Percentiles rank a stretch among this genome's conserved stretches.
Evolutionary conservation across 768 basidiomycete genomes (phyloP).

Genomic region (Pisolithus sp.): DNA sequence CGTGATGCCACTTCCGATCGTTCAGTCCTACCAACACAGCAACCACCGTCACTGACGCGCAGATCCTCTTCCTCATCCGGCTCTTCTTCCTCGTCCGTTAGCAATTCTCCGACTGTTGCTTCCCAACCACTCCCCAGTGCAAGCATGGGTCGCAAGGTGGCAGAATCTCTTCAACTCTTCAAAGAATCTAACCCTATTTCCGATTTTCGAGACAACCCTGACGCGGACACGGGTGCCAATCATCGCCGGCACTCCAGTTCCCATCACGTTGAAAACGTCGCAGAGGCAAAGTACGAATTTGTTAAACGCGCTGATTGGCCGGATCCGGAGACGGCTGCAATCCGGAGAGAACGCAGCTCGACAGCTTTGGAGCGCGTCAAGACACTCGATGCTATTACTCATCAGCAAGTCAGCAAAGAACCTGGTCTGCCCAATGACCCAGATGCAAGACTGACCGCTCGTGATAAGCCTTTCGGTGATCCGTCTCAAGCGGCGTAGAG

Average conservation of each 20-base stretch:
- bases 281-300: slow-evolving; percentile 69
- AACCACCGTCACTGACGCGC: slow-evolving; percentile 29
- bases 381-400: slow-evolving; percentile 40
- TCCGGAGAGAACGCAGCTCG: slow-evolving; percentile 62
- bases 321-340: slow-evolving; percentile 66
- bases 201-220: slow-evolving; percentile 26
- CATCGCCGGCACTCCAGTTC: slow-evolving; percentile 29
- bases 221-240: slow-evolving; percentile 19
- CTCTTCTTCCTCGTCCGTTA: slow-evolving; percentile 15
- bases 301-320: slow-evolving; percentile 85
- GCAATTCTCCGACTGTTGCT: background rate
- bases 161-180: slow-evolving; percentile 75
- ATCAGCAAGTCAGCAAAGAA: slow-evolving; percentile 18
- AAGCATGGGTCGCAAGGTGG: slow-evolving; percentile 76
- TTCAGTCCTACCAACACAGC: slow-evolving; percentile 17
- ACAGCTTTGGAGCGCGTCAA: slow-evolving; percentile 50
- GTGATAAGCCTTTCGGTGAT: slow-evolving; percentile 42
- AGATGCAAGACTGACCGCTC: slow-evolving; percentile 34
- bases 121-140: slow-evolving; percentile 12
- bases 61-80: slow-evolving; percentile 22
- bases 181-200: slow-evolving; percentile 53
- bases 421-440: slow-evolving; percentile 17
- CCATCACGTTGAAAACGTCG: slow-evolving; percentile 46
- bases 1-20: slow-evolving; percentile 13
- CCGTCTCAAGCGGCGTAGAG: slow-evolving; percentile 54